Evolutionary conservation across 805 yeast genomes (phyloP).

Genomic region (Metschnikowia kunwiensis): DNA sequence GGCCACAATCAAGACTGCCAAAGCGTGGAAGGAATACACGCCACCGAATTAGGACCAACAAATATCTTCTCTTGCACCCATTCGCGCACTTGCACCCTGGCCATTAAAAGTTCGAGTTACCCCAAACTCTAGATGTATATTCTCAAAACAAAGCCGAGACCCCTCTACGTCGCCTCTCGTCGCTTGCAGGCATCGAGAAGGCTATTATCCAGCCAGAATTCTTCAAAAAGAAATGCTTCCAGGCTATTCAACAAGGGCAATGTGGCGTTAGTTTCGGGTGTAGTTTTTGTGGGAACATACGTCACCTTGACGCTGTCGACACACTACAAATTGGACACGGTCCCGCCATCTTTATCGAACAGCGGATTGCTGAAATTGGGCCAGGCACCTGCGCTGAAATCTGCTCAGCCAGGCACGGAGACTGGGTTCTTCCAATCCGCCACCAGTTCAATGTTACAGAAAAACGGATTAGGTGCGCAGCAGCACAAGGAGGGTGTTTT

Average conservation of each 20-base stretch:
- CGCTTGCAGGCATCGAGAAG: slow-evolving; percentile 15
- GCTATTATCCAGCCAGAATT: slow-evolving; percentile 7
- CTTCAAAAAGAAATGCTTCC: slow-evolving; percentile 7
- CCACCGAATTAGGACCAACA: too few relatives aligned
- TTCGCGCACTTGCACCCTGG: too few relatives aligned
- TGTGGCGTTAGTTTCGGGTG: slow-evolving; percentile 41
- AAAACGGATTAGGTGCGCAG: slow-evolving; percentile 40
- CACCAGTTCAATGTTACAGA: slow-evolving; percentile 44
- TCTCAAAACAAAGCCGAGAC: slow-evolving; percentile 15
- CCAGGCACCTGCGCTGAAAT: slow-evolving; percentile 4
- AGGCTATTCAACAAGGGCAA: slow-evolving; percentile 26
- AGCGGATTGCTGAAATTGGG: slow-evolving; percentile 14
- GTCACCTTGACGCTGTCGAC: slow-evolving; percentile 38
- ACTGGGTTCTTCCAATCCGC: slow-evolving; percentile 34
- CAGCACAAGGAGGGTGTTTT: slow-evolving; percentile 55
- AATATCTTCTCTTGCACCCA: too few relatives aligned
- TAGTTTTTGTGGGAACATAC: slow-evolving; percentile 43
- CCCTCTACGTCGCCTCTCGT: slow-evolving; percentile 17
- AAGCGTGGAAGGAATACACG: too few relatives aligned
- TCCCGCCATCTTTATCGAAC: slow-evolving; percentile 24
- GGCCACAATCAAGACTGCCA: too few relatives aligned
- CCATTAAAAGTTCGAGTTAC: not conserved
- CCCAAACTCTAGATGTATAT: slow-evolving; percentile 12
- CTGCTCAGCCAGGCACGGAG: slow-evolving; percentile 15
- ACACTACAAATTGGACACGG: slow-evolving; percentile 41